phyloP scores from a whole-genome alignment of 495 filamentous ascomycete genomes.

The Xylaria cubensis region DNA sequence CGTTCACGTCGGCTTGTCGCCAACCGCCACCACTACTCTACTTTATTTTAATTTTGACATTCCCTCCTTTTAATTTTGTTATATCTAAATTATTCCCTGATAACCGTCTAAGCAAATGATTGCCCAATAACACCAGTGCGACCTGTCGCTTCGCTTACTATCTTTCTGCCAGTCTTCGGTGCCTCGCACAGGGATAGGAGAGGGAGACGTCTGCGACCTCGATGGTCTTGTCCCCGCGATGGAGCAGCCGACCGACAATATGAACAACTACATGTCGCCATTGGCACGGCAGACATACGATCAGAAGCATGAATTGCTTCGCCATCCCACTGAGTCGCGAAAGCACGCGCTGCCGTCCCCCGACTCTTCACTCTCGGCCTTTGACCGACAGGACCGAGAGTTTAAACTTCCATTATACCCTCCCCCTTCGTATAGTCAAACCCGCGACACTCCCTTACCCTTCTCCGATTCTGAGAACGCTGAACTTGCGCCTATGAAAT shows the following conservation, averaged over 20 bases:
- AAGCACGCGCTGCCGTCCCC: conserved; percentile 33
- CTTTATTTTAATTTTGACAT: not conserved
- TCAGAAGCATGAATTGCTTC: conserved; percentile 34
- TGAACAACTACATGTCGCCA: conserved; percentile 37
- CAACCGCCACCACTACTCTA: not conserved
- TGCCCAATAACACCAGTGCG: conserved; percentile 23
- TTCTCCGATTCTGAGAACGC: conserved; percentile 45
- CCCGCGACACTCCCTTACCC: conserved; percentile 46
- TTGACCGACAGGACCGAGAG: conserved; percentile 35
- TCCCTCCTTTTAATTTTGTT: not conserved
- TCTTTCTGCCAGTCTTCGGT: conserved; percentile 29
- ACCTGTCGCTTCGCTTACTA: conserved; percentile 9
- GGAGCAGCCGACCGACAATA: conserved; percentile 28
- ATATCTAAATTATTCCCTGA: not conserved
- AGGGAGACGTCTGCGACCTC: conserved; percentile 26
- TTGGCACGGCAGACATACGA: conserved; percentile 34
- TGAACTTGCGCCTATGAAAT: conserved; percentile 53
- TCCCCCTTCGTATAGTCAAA: conserved; percentile 50
- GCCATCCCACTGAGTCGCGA: conserved; percentile 24
- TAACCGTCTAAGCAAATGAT: conserved; percentile 34
- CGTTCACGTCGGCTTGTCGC: not conserved
- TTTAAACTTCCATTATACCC: conserved; percentile 40
- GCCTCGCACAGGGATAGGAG: conserved; percentile 23
- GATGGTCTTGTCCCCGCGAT: conserved; percentile 26
- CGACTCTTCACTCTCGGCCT: conserved; percentile 27